These are phyloP conservation scores for Citropsis articulata DNA, from an alignment of 345 rosid species.

Conservation along the genomic window DNA sequence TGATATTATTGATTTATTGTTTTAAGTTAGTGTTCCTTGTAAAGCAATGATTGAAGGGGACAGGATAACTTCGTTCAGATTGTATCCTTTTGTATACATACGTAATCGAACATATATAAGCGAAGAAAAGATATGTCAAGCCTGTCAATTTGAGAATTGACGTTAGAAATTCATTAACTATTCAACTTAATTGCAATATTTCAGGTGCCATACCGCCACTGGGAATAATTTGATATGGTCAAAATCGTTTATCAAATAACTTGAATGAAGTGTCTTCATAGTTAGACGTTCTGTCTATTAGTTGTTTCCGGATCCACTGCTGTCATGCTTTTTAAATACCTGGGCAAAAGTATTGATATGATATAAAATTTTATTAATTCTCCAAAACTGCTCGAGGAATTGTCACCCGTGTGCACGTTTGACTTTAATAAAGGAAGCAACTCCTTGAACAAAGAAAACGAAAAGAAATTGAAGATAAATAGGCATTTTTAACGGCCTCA, in stretches of 20 bases:
- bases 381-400: background rate
- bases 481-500: conserved; percentile 17
- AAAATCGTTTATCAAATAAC: background rate
- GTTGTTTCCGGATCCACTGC: no score
- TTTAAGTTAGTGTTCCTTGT: background rate
- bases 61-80: no score
- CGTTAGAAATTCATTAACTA: background rate
- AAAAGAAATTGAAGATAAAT: background rate
- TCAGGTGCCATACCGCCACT: background rate
- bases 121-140: background rate
- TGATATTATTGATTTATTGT: background rate
- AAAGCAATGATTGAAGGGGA: background rate
- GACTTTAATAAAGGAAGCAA: background rate
- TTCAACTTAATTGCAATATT: background rate
- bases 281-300: no score
- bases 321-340: background rate
- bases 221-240: background rate
- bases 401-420: background rate
- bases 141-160: background rate
- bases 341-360: background rate
- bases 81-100: background rate
- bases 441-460: background rate
- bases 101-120: background rate
- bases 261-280: no score
- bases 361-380: no score